Evolutionary conservation across 805 yeast species (phyloP), one percentile per base, ranked within the genome.

Genomic region (Zygosaccharomyces kombuchaensis): DNA sequence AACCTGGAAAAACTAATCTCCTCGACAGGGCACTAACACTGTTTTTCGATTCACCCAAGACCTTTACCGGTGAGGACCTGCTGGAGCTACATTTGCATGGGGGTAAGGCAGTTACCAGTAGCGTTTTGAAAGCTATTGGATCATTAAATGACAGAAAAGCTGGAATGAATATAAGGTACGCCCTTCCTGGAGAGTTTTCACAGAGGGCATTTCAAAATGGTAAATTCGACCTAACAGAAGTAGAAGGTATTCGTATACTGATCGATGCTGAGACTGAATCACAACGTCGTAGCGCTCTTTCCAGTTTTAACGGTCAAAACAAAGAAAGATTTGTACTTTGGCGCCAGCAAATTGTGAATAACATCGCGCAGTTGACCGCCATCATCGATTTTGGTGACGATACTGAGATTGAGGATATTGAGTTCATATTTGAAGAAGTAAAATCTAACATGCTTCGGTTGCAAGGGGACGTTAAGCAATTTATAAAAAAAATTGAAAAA

Each of bases 381-480:
- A 74, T 90, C 2, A 87, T 93, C 32, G 99, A 93, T 66, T 93
- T 93, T 65, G 91, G 96, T 7, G 98, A 93, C 46, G 99, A 93
- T 57, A 87, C 87, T 47, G 95, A 87, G 51, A 71, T 87, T 25
- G 88, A 82, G 10, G 85, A 83, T 55, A 73, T 78, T 0, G 74
- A 74, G 10, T 62, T 67, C 10, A 69, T 87, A 12, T 74, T 87
- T 46, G 67, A 63, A 5, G 63, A 66, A 0, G 89, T 86, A 0
- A 70, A 69, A 6, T 29, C 19, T 0, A 72, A 73, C 46, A 69
- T 86, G 3, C 46, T 48, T 1, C 13, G 14, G 0, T 56, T 90
- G 9, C 63, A 72, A 13, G 4, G 3, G 0, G 81, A 82, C 26
- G 70, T 89, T 10, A 46, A 57, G 0, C 36, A 40, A 2, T 76